phyloP scores from a whole-genome alignment of 352 stramenopile species.

The Lagenidium giganteum region DNA sequence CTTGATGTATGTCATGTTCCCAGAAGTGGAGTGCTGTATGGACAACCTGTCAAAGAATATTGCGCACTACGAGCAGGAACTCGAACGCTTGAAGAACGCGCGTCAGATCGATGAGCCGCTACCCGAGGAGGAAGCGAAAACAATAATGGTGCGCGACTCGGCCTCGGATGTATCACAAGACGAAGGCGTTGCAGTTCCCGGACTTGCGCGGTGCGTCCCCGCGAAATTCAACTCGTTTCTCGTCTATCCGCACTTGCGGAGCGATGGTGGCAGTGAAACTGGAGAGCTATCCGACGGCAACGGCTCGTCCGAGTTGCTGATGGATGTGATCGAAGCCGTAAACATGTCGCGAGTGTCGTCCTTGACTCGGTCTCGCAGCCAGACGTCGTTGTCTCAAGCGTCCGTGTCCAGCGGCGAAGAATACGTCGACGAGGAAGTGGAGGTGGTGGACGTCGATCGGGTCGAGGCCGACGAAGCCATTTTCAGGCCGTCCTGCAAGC shows the following conservation, averaged over 20 bases:
- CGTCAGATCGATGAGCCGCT: slow-evolving; percentile 4
- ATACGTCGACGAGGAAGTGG: slow-evolving; percentile 8
- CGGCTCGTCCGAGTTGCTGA: too few relatives aligned
- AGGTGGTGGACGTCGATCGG: slow-evolving; percentile 16
- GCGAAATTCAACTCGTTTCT: slow-evolving; percentile 86
- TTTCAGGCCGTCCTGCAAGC: too few relatives aligned
- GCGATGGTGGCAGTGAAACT: too few relatives aligned
- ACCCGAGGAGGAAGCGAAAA: slow-evolving; percentile 2
- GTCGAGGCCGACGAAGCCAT: too few relatives aligned
- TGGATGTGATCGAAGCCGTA: slow-evolving; percentile 11
- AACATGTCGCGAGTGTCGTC: slow-evolving; percentile 8
- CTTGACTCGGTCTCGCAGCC: slow-evolving; percentile 7
- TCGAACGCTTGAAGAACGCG: slow-evolving; percentile 52
- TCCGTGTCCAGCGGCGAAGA: slow-evolving; percentile 13
- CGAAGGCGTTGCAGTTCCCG: slow-evolving; percentile 73
- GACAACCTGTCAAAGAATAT: slow-evolving; percentile 70
- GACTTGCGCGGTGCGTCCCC: slow-evolving; percentile 60
- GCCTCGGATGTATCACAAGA: slow-evolving; percentile 20
- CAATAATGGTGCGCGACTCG: slow-evolving; percentile 4
- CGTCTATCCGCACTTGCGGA: too few relatives aligned
- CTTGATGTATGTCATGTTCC: slow-evolving; percentile 74
- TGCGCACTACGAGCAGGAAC: slow-evolving; percentile 75
- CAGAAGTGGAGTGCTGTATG: slow-evolving; percentile 57
- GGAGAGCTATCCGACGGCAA: too few relatives aligned
- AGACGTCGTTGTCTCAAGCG: too few relatives aligned